Evolutionary conservation across 352 stramenopile species (phyloP), one percentile per base, ranked within the genome.

Genomic region (Plasmopara muralis): DNA sequence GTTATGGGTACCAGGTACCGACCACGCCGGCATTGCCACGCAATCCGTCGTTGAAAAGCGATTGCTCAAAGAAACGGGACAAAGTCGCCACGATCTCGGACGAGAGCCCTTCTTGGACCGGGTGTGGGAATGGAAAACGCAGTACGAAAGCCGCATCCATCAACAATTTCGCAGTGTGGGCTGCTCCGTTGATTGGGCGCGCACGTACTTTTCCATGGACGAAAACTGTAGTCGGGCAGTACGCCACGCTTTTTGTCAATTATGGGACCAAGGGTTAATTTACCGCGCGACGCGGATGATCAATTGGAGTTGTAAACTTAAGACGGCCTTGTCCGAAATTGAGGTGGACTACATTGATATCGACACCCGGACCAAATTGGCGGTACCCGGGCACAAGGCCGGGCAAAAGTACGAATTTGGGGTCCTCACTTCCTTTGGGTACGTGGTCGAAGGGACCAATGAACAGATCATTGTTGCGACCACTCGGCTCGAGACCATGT

Each of bases 401-500:
- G 89, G 96, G 38, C 84, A 90, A 50, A 97, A 98, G 60, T 99
- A 99, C 75, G 96, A 99, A 78, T 99, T 99, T 69, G 97, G 97
- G 41, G 94, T 96, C 8, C 68, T 99, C 31, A 99, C 96, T 37
- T 96, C 84, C 16, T 99, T 99, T 70, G 94, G 89, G 5, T 99
- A 99, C 76, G 76, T 82, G 1, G 86, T 99, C 14, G 95, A 98
- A 68, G 90, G 70, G 35, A 82, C 74, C 5, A 68, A 81, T 45
- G 85, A 95, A 55, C 66, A 89, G 58, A 58, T 92, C 15, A 85
- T 90, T 43, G 79, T 92, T 28, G 79, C 77, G 5, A 93, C 97
- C 1, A 99, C 97, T 34, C 97, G 97, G 88, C 77, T 99, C 5
- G 97, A 99, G 81, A 99, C 97, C 6, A 99, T 99, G 96, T 75